Percentiles rank a stretch among this genome's conserved stretches.
Evolutionary conservation across 169 alveolate species (phyloP).

Genomic region (Eimeria praecox): DNA sequence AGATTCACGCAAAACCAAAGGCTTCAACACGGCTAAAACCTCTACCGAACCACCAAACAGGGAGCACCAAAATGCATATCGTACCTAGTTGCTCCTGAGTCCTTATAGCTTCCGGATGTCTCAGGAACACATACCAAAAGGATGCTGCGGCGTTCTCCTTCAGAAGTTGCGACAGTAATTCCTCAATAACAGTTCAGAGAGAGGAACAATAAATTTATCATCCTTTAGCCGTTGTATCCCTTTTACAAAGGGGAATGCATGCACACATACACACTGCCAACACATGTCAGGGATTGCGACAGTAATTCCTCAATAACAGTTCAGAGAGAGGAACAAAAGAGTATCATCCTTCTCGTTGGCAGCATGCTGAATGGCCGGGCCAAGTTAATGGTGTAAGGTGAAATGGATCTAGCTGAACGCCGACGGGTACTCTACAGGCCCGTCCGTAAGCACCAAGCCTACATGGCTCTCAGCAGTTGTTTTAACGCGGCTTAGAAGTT

Average conservation of each 20-base stretch:
- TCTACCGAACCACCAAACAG: no score
- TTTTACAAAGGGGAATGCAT: no score
- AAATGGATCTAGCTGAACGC: not conserved
- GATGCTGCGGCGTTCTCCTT: not conserved
- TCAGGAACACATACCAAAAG: not conserved
- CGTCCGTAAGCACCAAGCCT: slow-evolving; percentile 12
- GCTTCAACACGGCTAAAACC: no score
- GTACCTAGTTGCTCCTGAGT: not conserved
- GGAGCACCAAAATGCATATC: no score
- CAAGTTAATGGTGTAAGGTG: slow-evolving; percentile 1
- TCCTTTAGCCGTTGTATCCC: no score
- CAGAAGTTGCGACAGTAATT: slow-evolving; percentile 56
- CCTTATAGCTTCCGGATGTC: not conserved
- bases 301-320: not conserved
- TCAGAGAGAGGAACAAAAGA: slow-evolving; percentile 71
- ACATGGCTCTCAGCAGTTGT: slow-evolving; percentile 64
- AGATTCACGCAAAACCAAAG: no score
- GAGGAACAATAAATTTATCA: no score
- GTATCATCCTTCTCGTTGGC: slow-evolving; percentile 34
- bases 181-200: no score
- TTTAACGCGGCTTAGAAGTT: slow-evolving; percentile 16
- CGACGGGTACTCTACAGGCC: not conserved
- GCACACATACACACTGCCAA: no score
- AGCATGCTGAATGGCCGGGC: not conserved
- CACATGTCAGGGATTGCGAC: no score